Base-by-base conservation (phyloP, 495 filamentous ascomycete genomes). In the Trichoderma gamsii region DNA sequence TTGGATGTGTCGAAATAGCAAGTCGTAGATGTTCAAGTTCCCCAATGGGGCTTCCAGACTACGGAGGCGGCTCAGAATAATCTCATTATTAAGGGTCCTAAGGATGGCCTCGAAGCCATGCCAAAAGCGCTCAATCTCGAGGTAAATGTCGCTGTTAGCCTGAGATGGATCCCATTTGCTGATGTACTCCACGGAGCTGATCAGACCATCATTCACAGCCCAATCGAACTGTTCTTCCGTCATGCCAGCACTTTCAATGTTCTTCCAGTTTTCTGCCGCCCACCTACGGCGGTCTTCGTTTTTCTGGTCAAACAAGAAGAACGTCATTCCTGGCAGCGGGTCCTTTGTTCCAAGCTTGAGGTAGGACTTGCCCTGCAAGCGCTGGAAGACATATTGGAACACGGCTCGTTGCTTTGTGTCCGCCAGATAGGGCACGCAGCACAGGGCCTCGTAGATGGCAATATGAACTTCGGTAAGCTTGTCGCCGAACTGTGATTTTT, bases 381-480 rank as follows among this genome's bases (percentile, higher is more conserved):
- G 79, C 71, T 83, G 79, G 72, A 97, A 96, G 12, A 92, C 90
- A 69, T 82, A 84, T 72, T 96, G 87, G 72, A 97, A 94, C 70
- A 87, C 69, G 9, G 69, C 70, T 13, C 76, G 76, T 71, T 78
- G 77, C 12, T 75, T 78, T 1, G 77, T 77, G 1, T 74, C 51
- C 66, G 73, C 69, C 27, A 82, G 72, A 65, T 83, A 86, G 2
- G 77, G 72, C 67, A 81, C 78, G 70, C 80, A 82, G 70, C 83
- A 85, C 11, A 86, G 74, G 6, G 84, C 79, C 72, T 86, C 84
- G 70, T 81, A 85, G 23, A 86, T 70, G 4, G 84, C 79, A 32
- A 85, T 68, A 0, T 84, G 75, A 0, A 81, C 74, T 4, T 76
- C 70, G 11, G 74, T 71, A 56, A 77, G 73, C 18, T 73, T 71